A percentile compares a stretch with the other conserved stretches of the same genome.
These are phyloP conservation scores for Phymatotrichopsis omnivora DNA, from an alignment of 2,329 filamentous ascomycete genomes.

Conservation along the genomic window DNA sequence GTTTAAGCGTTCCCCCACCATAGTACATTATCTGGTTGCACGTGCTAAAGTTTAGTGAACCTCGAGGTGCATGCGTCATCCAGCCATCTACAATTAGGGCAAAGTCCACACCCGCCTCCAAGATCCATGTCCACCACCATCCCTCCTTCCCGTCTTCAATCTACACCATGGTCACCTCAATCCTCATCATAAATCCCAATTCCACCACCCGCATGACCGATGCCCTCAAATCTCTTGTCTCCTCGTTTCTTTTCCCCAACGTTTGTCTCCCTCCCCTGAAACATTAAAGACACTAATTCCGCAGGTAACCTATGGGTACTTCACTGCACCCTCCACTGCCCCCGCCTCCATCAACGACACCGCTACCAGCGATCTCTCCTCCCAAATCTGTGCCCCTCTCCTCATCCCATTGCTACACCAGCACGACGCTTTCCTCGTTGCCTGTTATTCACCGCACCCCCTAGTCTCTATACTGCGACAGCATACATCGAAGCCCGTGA, in stretches of 20 bases:
- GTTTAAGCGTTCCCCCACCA: too few species aligned
- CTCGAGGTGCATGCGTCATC: too few species aligned
- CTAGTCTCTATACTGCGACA: slow-evolving; percentile 53
- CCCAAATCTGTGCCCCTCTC: slow-evolving; percentile 24
- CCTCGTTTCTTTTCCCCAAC: slow-evolving; percentile 38
- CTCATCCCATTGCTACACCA: slow-evolving; percentile 19
- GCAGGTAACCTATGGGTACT: slow-evolving; percentile 24
- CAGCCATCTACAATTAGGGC: too few species aligned
- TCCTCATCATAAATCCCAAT: slow-evolving; percentile 72
- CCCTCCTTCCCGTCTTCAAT: neutral
- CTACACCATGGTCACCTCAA: slow-evolving; percentile 36
- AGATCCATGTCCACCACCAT: neutral
- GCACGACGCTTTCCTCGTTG: slow-evolving; percentile 69
- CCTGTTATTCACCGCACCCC: slow-evolving; percentile 79
- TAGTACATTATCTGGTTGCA: too few species aligned
- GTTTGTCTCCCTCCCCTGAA: slow-evolving; percentile 34
- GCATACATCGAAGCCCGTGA: slow-evolving; percentile 44
- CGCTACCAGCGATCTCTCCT: slow-evolving; percentile 22
- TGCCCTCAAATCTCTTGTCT: slow-evolving; percentile 46
- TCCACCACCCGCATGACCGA: slow-evolving; percentile 63
- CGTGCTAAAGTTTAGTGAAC: too few species aligned
- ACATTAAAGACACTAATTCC: too few species aligned
- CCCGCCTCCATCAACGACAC: slow-evolving; percentile 28
- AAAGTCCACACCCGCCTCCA: neutral
- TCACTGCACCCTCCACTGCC: slow-evolving; percentile 27